These are phyloP conservation scores for Chrysoporthe deuterocubensis DNA, from an alignment of 2,329 filamentous ascomycete species.

Conservation along the genomic window DNA sequence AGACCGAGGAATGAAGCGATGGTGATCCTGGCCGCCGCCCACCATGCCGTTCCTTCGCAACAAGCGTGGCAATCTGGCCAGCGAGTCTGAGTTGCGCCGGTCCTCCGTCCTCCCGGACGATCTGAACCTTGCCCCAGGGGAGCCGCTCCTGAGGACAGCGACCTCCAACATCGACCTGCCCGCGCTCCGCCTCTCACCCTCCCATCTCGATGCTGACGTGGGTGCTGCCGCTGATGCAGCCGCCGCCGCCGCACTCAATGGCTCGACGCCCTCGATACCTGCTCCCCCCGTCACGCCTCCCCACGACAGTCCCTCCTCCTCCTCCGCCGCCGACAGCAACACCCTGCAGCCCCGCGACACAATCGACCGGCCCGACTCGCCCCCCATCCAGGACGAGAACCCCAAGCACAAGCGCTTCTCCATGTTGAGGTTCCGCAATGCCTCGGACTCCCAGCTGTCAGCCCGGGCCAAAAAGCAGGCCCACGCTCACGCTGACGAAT, in stretches of 20 bases:
- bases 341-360: slow-evolving; percentile 33
- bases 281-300: slow-evolving; percentile 38
- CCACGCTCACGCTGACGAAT: slow-evolving; percentile 48
- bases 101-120: slow-evolving; percentile 48
- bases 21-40: slow-evolving; percentile 30
- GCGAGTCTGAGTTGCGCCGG: slow-evolving; percentile 62
- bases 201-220: slow-evolving; percentile 34
- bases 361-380: slow-evolving; percentile 48
- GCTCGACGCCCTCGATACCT: slow-evolving; percentile 33
- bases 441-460: slow-evolving; percentile 88
- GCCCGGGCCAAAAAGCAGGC: slow-evolving; percentile 71
- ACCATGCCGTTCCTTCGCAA: slow-evolving; percentile 63
- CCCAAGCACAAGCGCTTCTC: slow-evolving; percentile 66
- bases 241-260: slow-evolving; percentile 30
- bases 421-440: slow-evolving; percentile 85
- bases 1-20: slow-evolving; percentile 22
- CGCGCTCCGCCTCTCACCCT: slow-evolving; percentile 29
- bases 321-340: slow-evolving; percentile 23
- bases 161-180: slow-evolving; percentile 25
- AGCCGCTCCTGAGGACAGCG: slow-evolving; percentile 29
- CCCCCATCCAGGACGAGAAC: slow-evolving; percentile 58
- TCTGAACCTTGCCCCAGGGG: slow-evolving; percentile 31
- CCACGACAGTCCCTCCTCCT: slow-evolving; percentile 36
- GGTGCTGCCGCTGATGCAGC: slow-evolving; percentile 24
- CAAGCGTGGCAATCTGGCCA: slow-evolving; percentile 62